Percentiles rank a stretch among this genome's conserved stretches.
These are phyloP conservation scores for Parascedosporium putredinis DNA, from an alignment of 2,329 filamentous ascomycete species.

Conservation along the genomic window DNA sequence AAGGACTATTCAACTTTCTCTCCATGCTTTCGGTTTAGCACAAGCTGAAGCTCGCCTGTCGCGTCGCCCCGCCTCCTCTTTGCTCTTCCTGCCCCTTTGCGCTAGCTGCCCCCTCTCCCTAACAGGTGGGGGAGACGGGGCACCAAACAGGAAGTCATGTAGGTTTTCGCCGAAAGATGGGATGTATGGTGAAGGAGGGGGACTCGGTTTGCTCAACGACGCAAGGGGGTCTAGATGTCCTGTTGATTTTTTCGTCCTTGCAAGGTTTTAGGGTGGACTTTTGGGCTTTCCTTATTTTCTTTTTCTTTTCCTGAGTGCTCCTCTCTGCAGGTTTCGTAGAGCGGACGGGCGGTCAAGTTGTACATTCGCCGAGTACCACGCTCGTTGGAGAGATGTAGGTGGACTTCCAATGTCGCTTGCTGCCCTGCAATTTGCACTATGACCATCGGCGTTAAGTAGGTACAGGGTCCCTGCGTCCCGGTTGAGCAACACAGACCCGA, in stretches of 20 bases:
- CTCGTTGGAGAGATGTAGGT: background rate
- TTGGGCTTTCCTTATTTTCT: too few relatives aligned
- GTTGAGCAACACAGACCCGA: background rate
- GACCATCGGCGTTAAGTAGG: background rate
- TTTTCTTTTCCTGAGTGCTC: too few relatives aligned
- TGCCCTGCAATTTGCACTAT: background rate
- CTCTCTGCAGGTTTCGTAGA: too few relatives aligned
- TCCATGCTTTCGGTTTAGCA: background rate
- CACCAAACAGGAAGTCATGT: background rate
- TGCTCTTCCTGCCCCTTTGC: background rate
- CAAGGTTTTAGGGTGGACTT: too few relatives aligned
- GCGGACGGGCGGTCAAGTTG: background rate
- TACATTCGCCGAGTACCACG: background rate
- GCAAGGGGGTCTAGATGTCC: too few relatives aligned
- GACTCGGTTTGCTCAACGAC: too few relatives aligned
- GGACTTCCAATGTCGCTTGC: background rate
- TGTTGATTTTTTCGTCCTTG: too few relatives aligned
- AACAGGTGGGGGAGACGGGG: background rate
- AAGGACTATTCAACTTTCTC: background rate
- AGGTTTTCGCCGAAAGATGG: background rate
- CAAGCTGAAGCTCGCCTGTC: background rate
- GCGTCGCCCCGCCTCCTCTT: too few relatives aligned
- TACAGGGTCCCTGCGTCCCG: background rate
- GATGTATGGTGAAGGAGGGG: too few relatives aligned
- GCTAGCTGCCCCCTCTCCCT: too few relatives aligned